phyloP scores from a whole-genome alignment of 2,329 filamentous ascomycete genomes.

The Diaporthe helianthi region DNA sequence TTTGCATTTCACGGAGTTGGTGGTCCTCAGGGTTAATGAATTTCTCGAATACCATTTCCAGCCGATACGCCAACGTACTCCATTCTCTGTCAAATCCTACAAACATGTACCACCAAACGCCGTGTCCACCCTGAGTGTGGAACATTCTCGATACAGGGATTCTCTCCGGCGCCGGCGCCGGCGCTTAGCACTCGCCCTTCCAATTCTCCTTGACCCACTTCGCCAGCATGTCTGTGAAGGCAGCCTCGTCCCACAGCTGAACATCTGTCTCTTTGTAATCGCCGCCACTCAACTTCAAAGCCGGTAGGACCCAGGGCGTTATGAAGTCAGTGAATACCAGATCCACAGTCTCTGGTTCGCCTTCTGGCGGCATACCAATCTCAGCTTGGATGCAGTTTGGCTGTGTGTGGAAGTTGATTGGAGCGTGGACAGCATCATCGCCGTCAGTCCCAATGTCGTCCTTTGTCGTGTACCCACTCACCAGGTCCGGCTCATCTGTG shows the following conservation, averaged over 20 bases:
- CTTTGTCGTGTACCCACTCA: conserved; percentile 81
- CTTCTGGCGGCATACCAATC: conserved; percentile 63
- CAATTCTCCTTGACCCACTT: conserved; percentile 68
- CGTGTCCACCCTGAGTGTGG: not conserved
- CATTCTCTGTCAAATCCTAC: not conserved
- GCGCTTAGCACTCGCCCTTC: conserved; percentile 52
- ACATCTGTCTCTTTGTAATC: conserved; percentile 58
- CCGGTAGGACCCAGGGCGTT: conserved; percentile 79
- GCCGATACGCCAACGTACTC: not conserved
- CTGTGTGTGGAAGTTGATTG: conserved; percentile 75
- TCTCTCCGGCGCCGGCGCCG: too few relatives aligned
- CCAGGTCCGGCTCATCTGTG: conserved; percentile 52
- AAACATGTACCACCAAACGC: conserved; percentile 6
- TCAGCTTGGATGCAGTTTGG: conserved; percentile 84
- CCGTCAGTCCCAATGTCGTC: conserved; percentile 86
- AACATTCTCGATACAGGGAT: not conserved
- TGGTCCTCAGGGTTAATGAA: conserved; percentile 9
- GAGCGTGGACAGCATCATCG: conserved; percentile 85
- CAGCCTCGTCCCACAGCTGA: conserved; percentile 58
- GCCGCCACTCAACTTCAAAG: conserved; percentile 67
- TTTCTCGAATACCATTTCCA: conserved; percentile 18
- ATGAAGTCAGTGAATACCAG: conserved; percentile 93
- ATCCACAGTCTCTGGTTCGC: conserved; percentile 76
- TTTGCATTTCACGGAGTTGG: conserved; percentile 32
- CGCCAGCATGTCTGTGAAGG: conserved; percentile 62